phyloP scores from a whole-genome alignment of 768 basidiomycete species.

The Coprinopsis strossmayeri region DNA sequence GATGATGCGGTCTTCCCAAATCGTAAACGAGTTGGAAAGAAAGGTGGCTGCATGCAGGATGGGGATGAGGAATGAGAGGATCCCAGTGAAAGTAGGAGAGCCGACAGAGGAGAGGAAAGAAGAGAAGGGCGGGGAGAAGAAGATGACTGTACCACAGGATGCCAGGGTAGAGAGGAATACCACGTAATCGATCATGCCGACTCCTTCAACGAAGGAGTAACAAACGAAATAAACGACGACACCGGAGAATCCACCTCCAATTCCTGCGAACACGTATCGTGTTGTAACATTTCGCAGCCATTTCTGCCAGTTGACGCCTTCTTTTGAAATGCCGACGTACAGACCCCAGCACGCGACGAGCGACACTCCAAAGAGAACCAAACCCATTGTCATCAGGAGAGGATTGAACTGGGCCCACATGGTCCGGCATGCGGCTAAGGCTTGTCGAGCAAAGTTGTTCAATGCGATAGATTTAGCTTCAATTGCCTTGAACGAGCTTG shows the following conservation, averaged over 20 bases:
- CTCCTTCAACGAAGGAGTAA: slow-evolving; percentile 33
- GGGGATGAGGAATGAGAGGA: too few relatives aligned
- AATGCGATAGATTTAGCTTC: slow-evolving; percentile 32
- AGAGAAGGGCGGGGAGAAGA: slow-evolving; percentile 32
- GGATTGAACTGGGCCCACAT: slow-evolving; percentile 97
- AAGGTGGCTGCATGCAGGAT: slow-evolving; percentile 70
- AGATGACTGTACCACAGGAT: slow-evolving; percentile 40
- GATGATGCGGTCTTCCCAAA: slow-evolving; percentile 90
- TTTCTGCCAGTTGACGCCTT: slow-evolving; percentile 31
- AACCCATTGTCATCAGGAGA: slow-evolving; percentile 66
- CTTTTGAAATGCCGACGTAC: slow-evolving; percentile 38
- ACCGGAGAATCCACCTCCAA: slow-evolving; percentile 30
- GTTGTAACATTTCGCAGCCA: slow-evolving; percentile 31
- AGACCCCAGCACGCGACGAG: slow-evolving; percentile 48
- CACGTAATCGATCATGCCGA: slow-evolving; percentile 43
- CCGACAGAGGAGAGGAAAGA: slow-evolving; percentile 21
- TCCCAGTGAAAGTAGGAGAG: too few relatives aligned
- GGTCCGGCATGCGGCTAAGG: slow-evolving; percentile 65
- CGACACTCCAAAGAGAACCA: slow-evolving; percentile 52
- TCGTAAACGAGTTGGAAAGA: slow-evolving; percentile 92
- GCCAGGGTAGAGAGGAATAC: slow-evolving; percentile 43
- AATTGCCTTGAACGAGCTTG: slow-evolving; percentile 34
- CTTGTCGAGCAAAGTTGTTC: slow-evolving; percentile 50
- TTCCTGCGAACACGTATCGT: slow-evolving; percentile 26
- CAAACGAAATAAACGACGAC: slow-evolving; percentile 17